phyloP scores from a whole-genome alignment of 768 basidiomycete species.

The Hypsizygus marmoreus region DNA sequence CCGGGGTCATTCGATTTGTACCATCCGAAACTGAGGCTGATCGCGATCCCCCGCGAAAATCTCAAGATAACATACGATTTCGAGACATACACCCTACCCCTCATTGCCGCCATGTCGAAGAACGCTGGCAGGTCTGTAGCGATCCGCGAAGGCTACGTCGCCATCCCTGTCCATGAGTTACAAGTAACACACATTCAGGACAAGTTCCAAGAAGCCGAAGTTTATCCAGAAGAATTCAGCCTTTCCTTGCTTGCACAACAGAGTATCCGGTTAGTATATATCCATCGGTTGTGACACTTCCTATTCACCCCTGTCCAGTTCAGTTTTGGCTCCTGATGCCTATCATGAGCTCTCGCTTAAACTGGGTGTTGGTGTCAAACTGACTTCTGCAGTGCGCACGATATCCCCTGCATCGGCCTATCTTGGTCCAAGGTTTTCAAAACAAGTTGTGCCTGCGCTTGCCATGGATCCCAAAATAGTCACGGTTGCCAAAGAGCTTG shows the following conservation, averaged over 20 bases:
- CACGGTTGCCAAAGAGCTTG: conserved; percentile 57
- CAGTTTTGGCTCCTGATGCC: conserved; percentile 52
- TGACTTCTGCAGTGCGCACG: conserved; percentile 59
- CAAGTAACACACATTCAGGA: conserved; percentile 50
- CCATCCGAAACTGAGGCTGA: conserved; percentile 48
- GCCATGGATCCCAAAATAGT: conserved; percentile 49
- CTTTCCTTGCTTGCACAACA: conserved; percentile 53
- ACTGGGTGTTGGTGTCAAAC: conserved; percentile 54
- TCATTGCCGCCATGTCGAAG: conserved; percentile 40
- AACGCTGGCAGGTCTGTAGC: conserved; percentile 36
- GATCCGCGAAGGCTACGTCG: conserved; percentile 36
- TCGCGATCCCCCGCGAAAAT: conserved; percentile 43
- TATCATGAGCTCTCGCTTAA: conserved; percentile 52
- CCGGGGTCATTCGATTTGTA: conserved; percentile 55
- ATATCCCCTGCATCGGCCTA: conserved; percentile 62
- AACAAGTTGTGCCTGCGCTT: conserved; percentile 50
- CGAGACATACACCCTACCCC: conserved; percentile 40
- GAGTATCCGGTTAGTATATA: conserved; percentile 46
- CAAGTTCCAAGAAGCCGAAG: conserved; percentile 48
- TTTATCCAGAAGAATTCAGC: conserved; percentile 43
- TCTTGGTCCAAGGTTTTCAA: conserved; percentile 56
- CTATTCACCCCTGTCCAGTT: conserved; percentile 31
- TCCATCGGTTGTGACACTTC: not conserved
- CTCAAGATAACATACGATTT: conserved; percentile 55
- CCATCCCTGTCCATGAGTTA: conserved; percentile 57